Conservation (phyloP, 2,329 filamentous ascomycete species). For the Aspergillus calidoustus region DNA sequence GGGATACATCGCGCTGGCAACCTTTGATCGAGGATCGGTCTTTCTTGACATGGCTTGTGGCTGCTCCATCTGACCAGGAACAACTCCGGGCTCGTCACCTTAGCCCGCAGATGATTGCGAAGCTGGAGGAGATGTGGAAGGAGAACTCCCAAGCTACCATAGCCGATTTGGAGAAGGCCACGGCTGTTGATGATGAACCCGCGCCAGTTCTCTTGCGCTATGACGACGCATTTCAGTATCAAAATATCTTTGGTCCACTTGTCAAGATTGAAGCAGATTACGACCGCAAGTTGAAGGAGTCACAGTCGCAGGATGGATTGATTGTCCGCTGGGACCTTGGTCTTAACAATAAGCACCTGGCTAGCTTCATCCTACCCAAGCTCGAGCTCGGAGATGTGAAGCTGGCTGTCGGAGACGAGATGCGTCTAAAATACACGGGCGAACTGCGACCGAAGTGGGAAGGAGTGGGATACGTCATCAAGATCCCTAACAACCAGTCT, state of each 20-base stretch:
- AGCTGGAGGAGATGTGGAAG: slow-evolving; percentile 98
- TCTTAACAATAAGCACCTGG: slow-evolving; percentile 95
- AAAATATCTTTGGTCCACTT: slow-evolving; percentile 96
- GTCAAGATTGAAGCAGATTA: slow-evolving; percentile 99
- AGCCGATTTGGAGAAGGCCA: slow-evolving; percentile 86
- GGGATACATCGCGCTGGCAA: slow-evolving; percentile 98
- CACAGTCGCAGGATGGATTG: slow-evolving; percentile 94
- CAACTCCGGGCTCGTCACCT: slow-evolving; percentile 93
- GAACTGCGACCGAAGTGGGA: slow-evolving; percentile 93
- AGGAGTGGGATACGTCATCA: slow-evolving; percentile 97
- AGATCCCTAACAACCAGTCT: slow-evolving; percentile 98
- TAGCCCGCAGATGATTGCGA: slow-evolving; percentile 91
- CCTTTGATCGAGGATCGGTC: slow-evolving; percentile 96
- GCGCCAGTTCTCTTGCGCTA: slow-evolving; percentile 91
- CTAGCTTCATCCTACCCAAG: slow-evolving; percentile 94
- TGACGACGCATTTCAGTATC: slow-evolving; percentile 97
- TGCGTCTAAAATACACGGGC: slow-evolving; percentile 95
- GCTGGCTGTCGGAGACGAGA: slow-evolving; percentile 95
- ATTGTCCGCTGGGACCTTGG: slow-evolving; percentile 93
- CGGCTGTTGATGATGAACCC: slow-evolving; percentile 92
- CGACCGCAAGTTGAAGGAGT: slow-evolving; percentile 97
- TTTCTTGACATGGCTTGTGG: slow-evolving; percentile 92
- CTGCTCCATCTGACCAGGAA: slow-evolving; percentile 86
- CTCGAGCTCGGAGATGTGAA: slow-evolving; percentile 98
- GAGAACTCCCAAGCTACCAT: slow-evolving; percentile 88